Evolutionary conservation across 345 rosid species (phyloP).

Genomic region (Arabidopsis thaliana): DNA sequence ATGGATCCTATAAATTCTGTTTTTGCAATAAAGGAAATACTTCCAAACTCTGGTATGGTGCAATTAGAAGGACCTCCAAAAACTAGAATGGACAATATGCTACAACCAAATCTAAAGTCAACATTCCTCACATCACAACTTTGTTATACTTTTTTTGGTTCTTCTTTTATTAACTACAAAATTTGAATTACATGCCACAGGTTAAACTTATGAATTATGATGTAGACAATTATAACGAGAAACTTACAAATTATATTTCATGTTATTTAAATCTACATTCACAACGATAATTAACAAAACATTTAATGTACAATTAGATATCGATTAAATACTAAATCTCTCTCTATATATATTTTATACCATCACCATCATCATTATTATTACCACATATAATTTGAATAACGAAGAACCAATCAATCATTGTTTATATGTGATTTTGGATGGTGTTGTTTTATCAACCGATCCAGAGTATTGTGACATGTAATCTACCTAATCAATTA

Average conservation of each 20-base stretch:
- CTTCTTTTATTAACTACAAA: not conserved
- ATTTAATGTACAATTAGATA: slow-evolving; percentile 15
- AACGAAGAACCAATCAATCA: slow-evolving; percentile 32
- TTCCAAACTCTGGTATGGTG: slow-evolving; percentile 7
- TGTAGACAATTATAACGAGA: not conserved
- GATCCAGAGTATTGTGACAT: slow-evolving; percentile 40
- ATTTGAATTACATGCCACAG: not conserved
- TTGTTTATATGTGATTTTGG: slow-evolving; percentile 24
- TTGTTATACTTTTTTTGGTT: not conserved
- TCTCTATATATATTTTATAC: not conserved
- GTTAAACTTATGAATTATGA: not conserved
- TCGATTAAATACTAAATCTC: not conserved
- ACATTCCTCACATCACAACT: not conserved
- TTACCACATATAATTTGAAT: slow-evolving; percentile 16
- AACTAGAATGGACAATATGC: slow-evolving; percentile 37
- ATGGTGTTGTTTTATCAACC: slow-evolving; percentile 46
- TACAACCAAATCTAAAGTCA: slow-evolving; percentile 24
- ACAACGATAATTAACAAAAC: slow-evolving; percentile 6
- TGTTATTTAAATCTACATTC: slow-evolving; percentile 12
- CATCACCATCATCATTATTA: slow-evolving; percentile 4
- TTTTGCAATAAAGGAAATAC: slow-evolving; percentile 1
- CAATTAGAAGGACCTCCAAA: slow-evolving; percentile 28
- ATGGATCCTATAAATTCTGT: not conserved
- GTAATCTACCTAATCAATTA: slow-evolving; percentile 39
- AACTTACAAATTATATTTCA: not conserved